These are phyloP conservation scores for Athelia sp. DNA, from an alignment of 1,284 basidiomycete species.

Conservation along the genomic window DNA sequence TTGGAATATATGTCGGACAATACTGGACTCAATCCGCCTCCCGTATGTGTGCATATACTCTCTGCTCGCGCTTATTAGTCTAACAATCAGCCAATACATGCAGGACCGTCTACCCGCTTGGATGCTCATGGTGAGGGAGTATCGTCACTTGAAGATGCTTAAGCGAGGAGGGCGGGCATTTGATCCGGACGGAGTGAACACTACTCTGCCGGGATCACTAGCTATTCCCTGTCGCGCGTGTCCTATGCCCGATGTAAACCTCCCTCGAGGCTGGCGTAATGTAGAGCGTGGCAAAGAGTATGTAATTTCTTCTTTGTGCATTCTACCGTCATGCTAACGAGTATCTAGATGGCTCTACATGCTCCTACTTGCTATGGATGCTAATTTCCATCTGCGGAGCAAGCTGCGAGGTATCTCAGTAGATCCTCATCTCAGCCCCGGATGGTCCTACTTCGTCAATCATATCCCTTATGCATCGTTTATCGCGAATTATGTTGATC, in stretches of 20 bases:
- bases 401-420: not conserved
- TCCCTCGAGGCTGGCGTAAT: not conserved
- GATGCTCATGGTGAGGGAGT: not conserved
- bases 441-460: not conserved
- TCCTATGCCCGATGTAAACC: not conserved
- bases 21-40: not conserved
- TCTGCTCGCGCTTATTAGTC: not conserved
- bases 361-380: not conserved
- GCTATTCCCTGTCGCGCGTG: conserved; percentile 1
- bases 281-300: not conserved
- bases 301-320: not conserved
- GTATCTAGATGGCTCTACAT: not conserved
- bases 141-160: not conserved
- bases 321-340: not conserved
- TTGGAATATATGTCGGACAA: conserved; percentile 10
- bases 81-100: not conserved
- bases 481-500: not conserved
- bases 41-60: conserved; percentile 1
- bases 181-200: not conserved
- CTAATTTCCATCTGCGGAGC: not conserved
- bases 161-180: not conserved
- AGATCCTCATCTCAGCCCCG: not conserved
- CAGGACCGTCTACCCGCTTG: not conserved
- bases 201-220: not conserved
- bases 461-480: not conserved